These are phyloP conservation scores for Spirogloea muscicola DNA, from an alignment of 139 green algal genomes.

Conservation along the genomic window DNA sequence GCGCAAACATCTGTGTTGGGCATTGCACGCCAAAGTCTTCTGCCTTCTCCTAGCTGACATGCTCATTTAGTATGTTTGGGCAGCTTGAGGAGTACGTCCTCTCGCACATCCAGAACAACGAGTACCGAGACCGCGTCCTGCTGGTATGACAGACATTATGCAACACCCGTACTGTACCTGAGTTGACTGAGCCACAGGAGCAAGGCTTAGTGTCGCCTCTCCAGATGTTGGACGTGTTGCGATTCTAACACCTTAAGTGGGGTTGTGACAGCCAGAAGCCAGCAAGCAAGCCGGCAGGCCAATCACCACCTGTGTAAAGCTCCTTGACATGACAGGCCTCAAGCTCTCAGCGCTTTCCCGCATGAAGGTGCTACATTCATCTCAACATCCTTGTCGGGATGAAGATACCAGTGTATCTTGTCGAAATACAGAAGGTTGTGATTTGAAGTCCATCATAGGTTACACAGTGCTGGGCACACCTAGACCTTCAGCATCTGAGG, in stretches of 20 bases:
- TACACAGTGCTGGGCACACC: too few species aligned
- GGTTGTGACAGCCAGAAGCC: background rate
- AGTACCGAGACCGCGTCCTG: conserved; percentile 34
- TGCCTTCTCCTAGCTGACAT: too few species aligned
- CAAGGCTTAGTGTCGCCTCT: too few species aligned
- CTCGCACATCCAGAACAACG: conserved; percentile 35
- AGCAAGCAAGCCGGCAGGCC: background rate
- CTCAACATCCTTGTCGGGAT: background rate
- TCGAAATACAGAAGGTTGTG: too few species aligned
- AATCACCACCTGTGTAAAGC: conserved; percentile 16
- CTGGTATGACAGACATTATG: conserved; percentile 4
- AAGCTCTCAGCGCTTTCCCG: conserved; percentile 3
- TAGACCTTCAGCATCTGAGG: too few species aligned
- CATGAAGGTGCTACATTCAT: conserved; percentile 14
- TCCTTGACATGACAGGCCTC: conserved; percentile 29
- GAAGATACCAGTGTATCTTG: too few species aligned
- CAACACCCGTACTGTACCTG: too few species aligned
- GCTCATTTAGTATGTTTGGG: too few species aligned
- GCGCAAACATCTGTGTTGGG: too few species aligned
- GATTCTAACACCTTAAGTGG: background rate
- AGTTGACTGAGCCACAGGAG: too few species aligned
- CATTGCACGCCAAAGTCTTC: too few species aligned
- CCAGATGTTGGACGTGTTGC: too few species aligned
- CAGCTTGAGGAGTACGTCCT: conserved; percentile 34
- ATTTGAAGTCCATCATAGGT: background rate